phyloP scores from a whole-genome alignment of 352 stramenopile genomes.

The Globisporangium cystogenes region DNA sequence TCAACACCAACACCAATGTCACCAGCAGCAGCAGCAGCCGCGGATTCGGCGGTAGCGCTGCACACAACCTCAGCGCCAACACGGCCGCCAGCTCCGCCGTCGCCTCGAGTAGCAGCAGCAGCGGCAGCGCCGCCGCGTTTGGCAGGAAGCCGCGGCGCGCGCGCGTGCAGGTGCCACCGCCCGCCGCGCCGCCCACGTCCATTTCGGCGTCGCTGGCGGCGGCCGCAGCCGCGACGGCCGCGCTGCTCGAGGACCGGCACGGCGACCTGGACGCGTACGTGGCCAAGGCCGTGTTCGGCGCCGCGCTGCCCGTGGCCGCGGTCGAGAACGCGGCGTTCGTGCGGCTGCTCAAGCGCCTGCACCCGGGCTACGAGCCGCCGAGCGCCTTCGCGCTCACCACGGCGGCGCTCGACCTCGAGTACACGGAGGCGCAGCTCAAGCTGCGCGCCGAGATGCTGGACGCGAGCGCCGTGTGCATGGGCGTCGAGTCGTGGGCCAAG shows the following conservation, averaged over 20 bases:
- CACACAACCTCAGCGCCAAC: too few relatives aligned
- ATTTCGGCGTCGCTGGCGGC: neutral
- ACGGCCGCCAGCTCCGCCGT: too few relatives aligned
- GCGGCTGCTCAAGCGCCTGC: slow-evolving; percentile 58
- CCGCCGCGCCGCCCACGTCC: slow-evolving; percentile 4
- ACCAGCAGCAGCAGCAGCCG: neutral
- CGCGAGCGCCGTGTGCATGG: slow-evolving; percentile 37
- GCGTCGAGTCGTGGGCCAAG: slow-evolving; percentile 51
- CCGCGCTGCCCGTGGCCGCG: slow-evolving; percentile 40
- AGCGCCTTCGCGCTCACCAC: slow-evolving; percentile 45
- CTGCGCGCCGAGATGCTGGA: slow-evolving; percentile 52
- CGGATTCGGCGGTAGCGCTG: neutral
- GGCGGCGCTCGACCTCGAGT: slow-evolving; percentile 51
- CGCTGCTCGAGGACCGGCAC: slow-evolving; percentile 35
- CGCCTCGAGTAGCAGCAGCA: neutral
- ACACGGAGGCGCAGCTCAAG: slow-evolving; percentile 52
- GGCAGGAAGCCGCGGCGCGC: slow-evolving; percentile 25
- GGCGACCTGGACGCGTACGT: slow-evolving; percentile 50
- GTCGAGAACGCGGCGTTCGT: slow-evolving; percentile 59
- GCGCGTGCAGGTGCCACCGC: slow-evolving; percentile 8
- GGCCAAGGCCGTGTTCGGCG: slow-evolving; percentile 46
- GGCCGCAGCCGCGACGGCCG: neutral
- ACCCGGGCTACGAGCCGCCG: slow-evolving; percentile 38
- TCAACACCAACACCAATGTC: neutral
- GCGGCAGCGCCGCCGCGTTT: neutral